Base-by-base conservation (phyloP, 768 basidiomycete species). In the Suillus lakei region DNA sequence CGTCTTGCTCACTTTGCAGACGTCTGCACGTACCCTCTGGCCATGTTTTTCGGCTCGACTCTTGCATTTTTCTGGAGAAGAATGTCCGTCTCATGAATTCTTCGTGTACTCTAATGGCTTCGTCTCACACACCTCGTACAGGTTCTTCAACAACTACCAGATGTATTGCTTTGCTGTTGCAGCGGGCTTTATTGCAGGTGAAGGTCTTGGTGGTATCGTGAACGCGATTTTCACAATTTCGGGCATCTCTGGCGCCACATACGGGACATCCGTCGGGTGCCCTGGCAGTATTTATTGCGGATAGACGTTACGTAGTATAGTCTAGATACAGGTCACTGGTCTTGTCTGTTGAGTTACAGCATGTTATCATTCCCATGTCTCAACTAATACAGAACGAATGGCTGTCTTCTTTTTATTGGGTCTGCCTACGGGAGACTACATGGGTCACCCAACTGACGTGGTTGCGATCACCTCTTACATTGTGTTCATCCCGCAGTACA, bases 151-250 rank as follows among this genome's bases (percentile, higher is more conserved):
- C 38, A 53, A 54, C 55, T 65, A 67, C 59, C 64, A 64, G 43
- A 66, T 67, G 73, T 76, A 77, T 68, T 74, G 75, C 38, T 79
- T 75, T 60, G 74, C 78, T 21, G 63, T 79, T 32, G 77, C 79
- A 39, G 78, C 79, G 26, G 78, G 78, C 34, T 73, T 77, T 65
- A 74, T 80, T 46, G 77, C 78, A 16, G 78, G 78, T 9, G 78
- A 80, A 63, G 79, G 79, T 53, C 65, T 78, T 5, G 79, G 78
- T 21, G 74, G 74, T 23, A 75, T 75, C 51, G 73, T 72, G 12
- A 75, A 74, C 23, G 74, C 74, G 1, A 65, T 72, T 43, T 51
- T 75, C 36, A 67, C 72, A 43, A 75, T 74, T 61, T 72, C 72
- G 2, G 73, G 72, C 3, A 69, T 72, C 4, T 65, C 71, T 12